Conservation (phyloP, 352 stramenopile species). For the Globisporangium splendens region DNA sequence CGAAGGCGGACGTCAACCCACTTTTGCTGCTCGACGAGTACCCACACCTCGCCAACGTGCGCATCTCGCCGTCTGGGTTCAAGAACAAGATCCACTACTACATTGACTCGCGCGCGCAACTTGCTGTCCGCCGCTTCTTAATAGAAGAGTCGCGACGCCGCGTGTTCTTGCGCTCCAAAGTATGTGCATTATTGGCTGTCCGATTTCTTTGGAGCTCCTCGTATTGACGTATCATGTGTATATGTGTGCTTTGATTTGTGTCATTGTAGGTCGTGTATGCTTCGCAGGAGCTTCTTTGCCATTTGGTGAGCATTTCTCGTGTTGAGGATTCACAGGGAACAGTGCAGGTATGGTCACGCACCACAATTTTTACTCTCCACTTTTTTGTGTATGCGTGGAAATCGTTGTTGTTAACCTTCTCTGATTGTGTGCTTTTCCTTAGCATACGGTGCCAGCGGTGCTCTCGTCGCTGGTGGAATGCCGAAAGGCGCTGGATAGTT, state of each 20-base stretch:
- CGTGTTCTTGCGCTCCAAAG: slow-evolving; percentile 24
- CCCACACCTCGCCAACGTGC: slow-evolving; percentile 46
- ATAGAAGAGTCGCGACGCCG: slow-evolving; percentile 45
- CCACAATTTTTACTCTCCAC: not conserved
- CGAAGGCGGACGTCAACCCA: slow-evolving; percentile 28
- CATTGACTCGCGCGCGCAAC: slow-evolving; percentile 49
- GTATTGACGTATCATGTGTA: slow-evolving; percentile 11
- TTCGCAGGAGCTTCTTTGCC: slow-evolving; percentile 49
- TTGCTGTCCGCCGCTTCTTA: slow-evolving; percentile 54
- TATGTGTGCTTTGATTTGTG: not conserved
- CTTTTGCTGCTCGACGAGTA: slow-evolving; percentile 48
- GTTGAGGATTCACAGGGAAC: slow-evolving; percentile 60
- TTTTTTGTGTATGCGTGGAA: slow-evolving; percentile 1
- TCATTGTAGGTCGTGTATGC: slow-evolving; percentile 37
- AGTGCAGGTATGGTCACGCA: slow-evolving; percentile 46
- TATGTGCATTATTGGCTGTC: too few relatives aligned
- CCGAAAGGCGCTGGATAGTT: slow-evolving; percentile 52
- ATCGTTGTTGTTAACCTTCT: not conserved
- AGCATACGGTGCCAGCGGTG: slow-evolving; percentile 69
- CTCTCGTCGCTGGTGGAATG: slow-evolving; percentile 69
- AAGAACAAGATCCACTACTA: slow-evolving; percentile 46
- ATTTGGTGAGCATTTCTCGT: slow-evolving; percentile 53
- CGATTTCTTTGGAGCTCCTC: too few relatives aligned
- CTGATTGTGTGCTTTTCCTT: not conserved
- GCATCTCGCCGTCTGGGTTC: slow-evolving; percentile 35